Conservation (phyloP, 1,284 basidiomycete genomes). For the Puccinia hordei region DNA sequence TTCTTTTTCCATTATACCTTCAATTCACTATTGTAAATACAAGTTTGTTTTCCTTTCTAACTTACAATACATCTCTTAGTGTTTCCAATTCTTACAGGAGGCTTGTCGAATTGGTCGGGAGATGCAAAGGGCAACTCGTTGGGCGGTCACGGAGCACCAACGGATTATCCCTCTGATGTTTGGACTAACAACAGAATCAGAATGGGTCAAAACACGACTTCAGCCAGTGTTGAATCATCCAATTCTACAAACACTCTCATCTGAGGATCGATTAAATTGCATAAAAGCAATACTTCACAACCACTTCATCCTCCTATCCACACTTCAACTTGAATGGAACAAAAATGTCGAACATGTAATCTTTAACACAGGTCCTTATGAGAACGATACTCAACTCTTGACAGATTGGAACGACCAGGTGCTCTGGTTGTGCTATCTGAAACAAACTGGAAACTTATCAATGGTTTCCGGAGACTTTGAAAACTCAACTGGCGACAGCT, state of each 20-base stretch:
- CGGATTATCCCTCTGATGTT: background rate
- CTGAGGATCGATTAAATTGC: background rate
- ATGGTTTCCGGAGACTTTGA: conserved; percentile 7
- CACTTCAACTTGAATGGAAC: background rate
- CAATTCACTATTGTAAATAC: too few relatives aligned
- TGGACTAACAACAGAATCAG: background rate
- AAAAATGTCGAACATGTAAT: background rate
- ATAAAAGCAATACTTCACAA: conserved; percentile 18
- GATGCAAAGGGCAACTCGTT: conserved; percentile 10
- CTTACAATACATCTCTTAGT: too few relatives aligned
- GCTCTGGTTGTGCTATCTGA: background rate
- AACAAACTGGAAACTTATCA: background rate
- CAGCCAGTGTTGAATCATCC: conserved; percentile 5
- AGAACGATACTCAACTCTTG: background rate
- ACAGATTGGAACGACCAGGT: background rate
- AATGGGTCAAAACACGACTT: background rate
- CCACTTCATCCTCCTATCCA: conserved; percentile 6
- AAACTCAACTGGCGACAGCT: background rate
- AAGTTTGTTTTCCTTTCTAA: too few relatives aligned
- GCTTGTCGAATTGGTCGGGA: background rate
- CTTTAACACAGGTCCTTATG: background rate
- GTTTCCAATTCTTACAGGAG: too few relatives aligned
- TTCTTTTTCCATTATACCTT: too few relatives aligned
- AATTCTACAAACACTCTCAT: background rate
- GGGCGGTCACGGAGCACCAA: too few relatives aligned